Percentiles rank a stretch among this genome's conserved stretches.
Evolutionary conservation across 2,329 filamentous ascomycete species (phyloP).

Genomic region (Fusarium sterilihyphosum): DNA sequence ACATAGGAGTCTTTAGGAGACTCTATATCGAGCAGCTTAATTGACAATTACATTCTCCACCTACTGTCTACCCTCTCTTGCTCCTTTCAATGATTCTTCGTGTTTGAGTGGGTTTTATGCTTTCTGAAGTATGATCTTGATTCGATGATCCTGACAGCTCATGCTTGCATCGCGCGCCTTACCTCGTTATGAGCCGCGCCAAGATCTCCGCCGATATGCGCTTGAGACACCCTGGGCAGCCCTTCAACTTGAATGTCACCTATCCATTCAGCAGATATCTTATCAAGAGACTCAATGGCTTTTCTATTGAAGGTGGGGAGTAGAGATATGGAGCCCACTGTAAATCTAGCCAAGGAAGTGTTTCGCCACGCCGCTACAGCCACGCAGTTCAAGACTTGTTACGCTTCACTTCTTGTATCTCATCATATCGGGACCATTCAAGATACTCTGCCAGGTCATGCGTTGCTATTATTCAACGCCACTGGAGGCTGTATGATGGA

Average conservation of each 20-base stretch:
- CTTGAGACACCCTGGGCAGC: too few relatives aligned
- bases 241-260: too few relatives aligned
- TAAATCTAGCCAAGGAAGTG: rapidly evolving
- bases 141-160: rapidly evolving
- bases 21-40: background rate
- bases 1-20: rapidly evolving
- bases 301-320: background rate
- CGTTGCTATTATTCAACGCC: rapidly evolving
- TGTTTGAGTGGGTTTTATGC: background rate
- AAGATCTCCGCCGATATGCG: background rate
- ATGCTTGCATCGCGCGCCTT: background rate
- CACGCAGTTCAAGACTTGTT: background rate
- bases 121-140: background rate
- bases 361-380: rapidly evolving
- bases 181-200: rapidly evolving
- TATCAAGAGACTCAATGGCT: too few relatives aligned
- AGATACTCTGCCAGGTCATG: background rate
- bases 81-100: background rate
- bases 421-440: background rate
- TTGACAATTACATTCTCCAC: too few relatives aligned
- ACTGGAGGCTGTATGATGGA: background rate
- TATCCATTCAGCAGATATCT: rapidly evolving
- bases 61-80: background rate
- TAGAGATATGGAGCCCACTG: rapidly evolving
- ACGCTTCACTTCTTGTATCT: rapidly evolving